phyloP scores from a whole-genome alignment of 805 yeast genomes.

The Lipomyces japonicus region DNA sequence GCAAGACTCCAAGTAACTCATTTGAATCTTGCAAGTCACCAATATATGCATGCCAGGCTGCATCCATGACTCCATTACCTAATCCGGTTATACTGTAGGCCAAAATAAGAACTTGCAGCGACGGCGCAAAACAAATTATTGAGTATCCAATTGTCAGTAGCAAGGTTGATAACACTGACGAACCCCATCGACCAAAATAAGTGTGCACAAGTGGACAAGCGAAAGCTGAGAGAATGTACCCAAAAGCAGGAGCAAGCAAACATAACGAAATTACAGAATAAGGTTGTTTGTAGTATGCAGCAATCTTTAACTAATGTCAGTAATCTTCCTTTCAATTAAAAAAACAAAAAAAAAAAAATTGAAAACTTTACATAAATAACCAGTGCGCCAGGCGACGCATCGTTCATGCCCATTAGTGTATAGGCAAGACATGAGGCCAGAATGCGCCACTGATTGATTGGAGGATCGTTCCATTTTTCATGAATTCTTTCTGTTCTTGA shows the following conservation, averaged over 20 bases:
- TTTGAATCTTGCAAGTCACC: slow-evolving; percentile 51
- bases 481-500: too few relatives aligned
- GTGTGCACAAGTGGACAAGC: slow-evolving; percentile 45
- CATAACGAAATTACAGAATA: slow-evolving; percentile 54
- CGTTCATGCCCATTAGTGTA: slow-evolving; percentile 35
- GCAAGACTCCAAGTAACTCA: slow-evolving; percentile 57
- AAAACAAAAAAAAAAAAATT: background rate
- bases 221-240: slow-evolving; percentile 52
- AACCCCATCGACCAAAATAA: slow-evolving; percentile 42
- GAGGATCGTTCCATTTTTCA: slow-evolving; percentile 17
- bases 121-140: slow-evolving; percentile 47
- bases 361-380: slow-evolving; percentile 9
- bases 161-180: slow-evolving; percentile 41
- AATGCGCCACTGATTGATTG: slow-evolving; percentile 11
- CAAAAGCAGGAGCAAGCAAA: slow-evolving; percentile 55
- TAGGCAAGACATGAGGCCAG: slow-evolving; percentile 16
- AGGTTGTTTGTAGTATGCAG: slow-evolving; percentile 45
- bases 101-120: slow-evolving; percentile 48
- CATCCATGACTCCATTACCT: slow-evolving; percentile 49
- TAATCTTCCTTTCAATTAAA: slow-evolving; percentile 37
- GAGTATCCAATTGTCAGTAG: slow-evolving; percentile 44
- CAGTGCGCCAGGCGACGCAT: slow-evolving; percentile 51
- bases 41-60: slow-evolving; percentile 55
- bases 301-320: slow-evolving; percentile 45
- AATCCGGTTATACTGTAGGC: slow-evolving; percentile 55